phyloP scores from a whole-genome alignment of 2,329 filamentous ascomycete species.

The Neoscytalidium dimidiatum region DNA sequence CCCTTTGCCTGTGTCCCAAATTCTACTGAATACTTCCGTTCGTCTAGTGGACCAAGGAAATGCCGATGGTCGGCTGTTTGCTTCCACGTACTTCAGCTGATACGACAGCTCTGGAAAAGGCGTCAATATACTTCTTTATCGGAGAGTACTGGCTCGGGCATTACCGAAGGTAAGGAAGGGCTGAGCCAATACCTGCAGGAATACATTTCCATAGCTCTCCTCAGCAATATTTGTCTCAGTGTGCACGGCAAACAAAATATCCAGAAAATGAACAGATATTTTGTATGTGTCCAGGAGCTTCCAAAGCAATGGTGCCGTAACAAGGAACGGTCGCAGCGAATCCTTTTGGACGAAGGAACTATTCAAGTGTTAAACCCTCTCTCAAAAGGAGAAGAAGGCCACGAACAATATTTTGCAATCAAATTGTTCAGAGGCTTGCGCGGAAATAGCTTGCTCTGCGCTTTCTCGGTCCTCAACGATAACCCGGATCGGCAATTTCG shows the following conservation, averaged over 20 bases:
- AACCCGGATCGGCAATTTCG: not conserved
- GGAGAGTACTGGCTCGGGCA: not conserved
- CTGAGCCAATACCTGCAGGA: not conserved
- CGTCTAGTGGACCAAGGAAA: not conserved
- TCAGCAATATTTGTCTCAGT: constrained; percentile 9
- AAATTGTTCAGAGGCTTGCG: not conserved
- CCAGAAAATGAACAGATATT: not conserved
- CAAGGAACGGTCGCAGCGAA: not conserved
- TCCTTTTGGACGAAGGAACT: not conserved
- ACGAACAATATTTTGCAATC: not conserved
- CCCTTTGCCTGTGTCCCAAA: not conserved
- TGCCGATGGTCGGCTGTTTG: not conserved
- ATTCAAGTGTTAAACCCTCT: not conserved
- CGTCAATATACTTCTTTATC: not conserved
- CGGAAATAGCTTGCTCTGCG: not conserved
- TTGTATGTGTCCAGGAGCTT: not conserved
- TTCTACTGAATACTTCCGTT: constrained; percentile 2
- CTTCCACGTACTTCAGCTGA: constrained; percentile 14
- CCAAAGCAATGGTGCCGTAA: constrained; percentile 11
- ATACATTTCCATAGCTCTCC: constrained; percentile 10
- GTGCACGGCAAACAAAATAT: constrained; percentile 8
- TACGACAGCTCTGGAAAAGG: not conserved
- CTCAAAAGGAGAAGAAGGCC: too few species aligned
- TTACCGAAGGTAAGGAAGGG: not conserved
- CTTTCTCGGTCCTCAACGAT: not conserved